phyloP scores from a whole-genome alignment of 768 basidiomycete species.

The Fistulinella prunicolor region DNA sequence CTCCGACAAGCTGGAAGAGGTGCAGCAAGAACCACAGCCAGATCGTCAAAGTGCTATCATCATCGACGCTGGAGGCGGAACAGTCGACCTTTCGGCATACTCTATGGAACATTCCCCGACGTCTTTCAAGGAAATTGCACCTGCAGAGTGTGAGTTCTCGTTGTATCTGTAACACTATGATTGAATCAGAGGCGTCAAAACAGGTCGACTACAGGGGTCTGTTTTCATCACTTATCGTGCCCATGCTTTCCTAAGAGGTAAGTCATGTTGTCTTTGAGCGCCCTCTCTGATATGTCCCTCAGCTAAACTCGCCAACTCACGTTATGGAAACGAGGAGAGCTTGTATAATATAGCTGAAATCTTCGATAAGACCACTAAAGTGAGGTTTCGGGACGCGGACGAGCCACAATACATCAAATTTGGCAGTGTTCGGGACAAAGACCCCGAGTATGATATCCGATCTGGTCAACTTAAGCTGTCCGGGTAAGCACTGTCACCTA shows the following conservation, averaged over 20 bases:
- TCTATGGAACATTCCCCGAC: slow-evolving; percentile 35
- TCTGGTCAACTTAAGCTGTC: slow-evolving; percentile 36
- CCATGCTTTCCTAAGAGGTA: slow-evolving; percentile 31
- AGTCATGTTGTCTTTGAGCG: background rate
- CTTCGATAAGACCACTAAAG: slow-evolving; percentile 37
- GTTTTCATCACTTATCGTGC: slow-evolving; percentile 35
- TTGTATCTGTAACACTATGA: background rate
- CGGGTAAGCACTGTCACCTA: slow-evolving; percentile 32
- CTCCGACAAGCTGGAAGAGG: slow-evolving; percentile 23
- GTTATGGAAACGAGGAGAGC: slow-evolving; percentile 27
- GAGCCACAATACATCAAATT: slow-evolving; percentile 40
- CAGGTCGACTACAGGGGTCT: slow-evolving; percentile 41
- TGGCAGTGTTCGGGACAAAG: slow-evolving; percentile 34
- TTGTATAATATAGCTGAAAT: slow-evolving; percentile 30
- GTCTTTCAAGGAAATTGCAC: slow-evolving; percentile 36
- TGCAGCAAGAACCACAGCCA: slow-evolving; percentile 8
- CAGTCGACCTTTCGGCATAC: slow-evolving; percentile 39
- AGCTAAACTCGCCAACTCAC: slow-evolving; percentile 31
- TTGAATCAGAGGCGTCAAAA: background rate
- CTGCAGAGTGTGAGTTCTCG: slow-evolving; percentile 29
- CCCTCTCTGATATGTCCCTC: background rate
- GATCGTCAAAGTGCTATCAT: slow-evolving; percentile 37
- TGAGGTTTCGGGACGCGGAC: slow-evolving; percentile 35
- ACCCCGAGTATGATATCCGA: slow-evolving; percentile 33
- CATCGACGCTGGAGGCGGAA: slow-evolving; percentile 49